Conservation (phyloP, 2,329 filamentous ascomycete genomes). For the Fusarium austroafricanum region DNA sequence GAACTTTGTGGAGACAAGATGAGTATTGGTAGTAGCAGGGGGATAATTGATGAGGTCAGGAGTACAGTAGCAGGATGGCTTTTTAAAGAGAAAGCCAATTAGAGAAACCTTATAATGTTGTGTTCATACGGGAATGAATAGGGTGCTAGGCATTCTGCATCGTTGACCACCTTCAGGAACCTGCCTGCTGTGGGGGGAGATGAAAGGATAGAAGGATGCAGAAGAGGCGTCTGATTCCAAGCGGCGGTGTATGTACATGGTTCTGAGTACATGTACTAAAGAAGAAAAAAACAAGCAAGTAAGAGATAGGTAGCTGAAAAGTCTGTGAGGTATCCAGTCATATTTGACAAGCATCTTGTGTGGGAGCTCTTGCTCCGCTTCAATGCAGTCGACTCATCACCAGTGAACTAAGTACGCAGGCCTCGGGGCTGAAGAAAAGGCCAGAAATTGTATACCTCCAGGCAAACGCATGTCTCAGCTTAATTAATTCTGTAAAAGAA, state of each 20-base stretch:
- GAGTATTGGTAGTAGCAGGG: conserved; percentile 28
- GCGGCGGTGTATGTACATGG: conserved; percentile 32
- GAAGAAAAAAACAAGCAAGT: conserved; percentile 10
- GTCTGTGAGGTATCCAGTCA: conserved; percentile 4
- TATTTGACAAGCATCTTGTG: conserved; percentile 40
- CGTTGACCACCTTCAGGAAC: conserved; percentile 4
- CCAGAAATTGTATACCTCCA: no score
- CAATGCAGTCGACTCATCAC: conserved; percentile 34
- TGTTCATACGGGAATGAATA: not conserved
- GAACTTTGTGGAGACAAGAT: conserved; percentile 18
- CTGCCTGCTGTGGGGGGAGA: conserved; percentile 16
- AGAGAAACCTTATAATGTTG: not conserved
- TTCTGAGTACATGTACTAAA: conserved; percentile 4
- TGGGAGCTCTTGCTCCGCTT: conserved; percentile 38
- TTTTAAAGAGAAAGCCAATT: not conserved
- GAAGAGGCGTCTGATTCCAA: conserved; percentile 3
- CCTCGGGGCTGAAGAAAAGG: no score
- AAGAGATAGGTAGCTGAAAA: not conserved
- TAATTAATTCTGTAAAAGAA: no score
- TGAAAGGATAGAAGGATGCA: conserved; percentile 10
- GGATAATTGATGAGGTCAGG: conserved; percentile 18
- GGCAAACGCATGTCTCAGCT: no score
- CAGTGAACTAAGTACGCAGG: conserved; percentile 23
- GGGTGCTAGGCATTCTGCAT: conserved; percentile 9
- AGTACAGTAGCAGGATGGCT: not conserved